Evolutionary conservation across 106 monocot species (phyloP).

Genomic region (Chionographis japonica): DNA sequence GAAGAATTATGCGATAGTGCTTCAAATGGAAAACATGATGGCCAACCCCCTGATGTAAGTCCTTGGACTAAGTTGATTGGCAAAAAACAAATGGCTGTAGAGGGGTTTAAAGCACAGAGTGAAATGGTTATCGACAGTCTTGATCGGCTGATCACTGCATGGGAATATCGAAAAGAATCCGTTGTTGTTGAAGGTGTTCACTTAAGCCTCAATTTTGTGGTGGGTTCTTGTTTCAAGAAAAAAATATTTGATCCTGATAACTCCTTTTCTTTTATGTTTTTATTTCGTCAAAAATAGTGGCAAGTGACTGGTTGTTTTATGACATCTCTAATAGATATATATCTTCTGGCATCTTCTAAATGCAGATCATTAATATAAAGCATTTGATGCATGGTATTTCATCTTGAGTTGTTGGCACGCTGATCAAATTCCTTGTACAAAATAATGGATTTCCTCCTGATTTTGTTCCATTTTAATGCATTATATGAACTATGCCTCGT

Average conservation of each 20-base stretch:
- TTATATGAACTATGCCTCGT: not conserved
- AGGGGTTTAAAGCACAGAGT: constrained; percentile 94
- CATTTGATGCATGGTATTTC: too few relatives aligned
- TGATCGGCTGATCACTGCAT: constrained; percentile 86
- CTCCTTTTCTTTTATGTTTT: too few relatives aligned
- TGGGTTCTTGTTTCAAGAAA: constrained; percentile 14
- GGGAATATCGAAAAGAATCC: constrained; percentile 89
- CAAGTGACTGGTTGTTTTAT: too few relatives aligned
- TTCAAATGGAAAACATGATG: constrained; percentile 26
- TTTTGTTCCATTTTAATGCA: not conserved
- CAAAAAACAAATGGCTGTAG: constrained; percentile 64
- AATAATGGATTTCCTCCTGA: not conserved
- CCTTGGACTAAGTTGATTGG: constrained; percentile 42
- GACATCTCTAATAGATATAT: too few relatives aligned
- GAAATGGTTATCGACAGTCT: constrained; percentile 98
- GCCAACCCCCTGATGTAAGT: constrained; percentile 12
- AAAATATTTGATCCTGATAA: too few relatives aligned
- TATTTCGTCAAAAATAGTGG: too few relatives aligned
- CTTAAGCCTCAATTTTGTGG: constrained; percentile 97
- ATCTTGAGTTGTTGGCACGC: too few relatives aligned
- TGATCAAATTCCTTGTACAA: not conserved
- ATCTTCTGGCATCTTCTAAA: too few relatives aligned
- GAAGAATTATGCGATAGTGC: constrained; percentile 22
- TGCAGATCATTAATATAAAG: too few relatives aligned
- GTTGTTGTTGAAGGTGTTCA: constrained; percentile 95